Evolutionary conservation across 345 rosid species (phyloP).

Genomic region (Citrus glauca): DNA sequence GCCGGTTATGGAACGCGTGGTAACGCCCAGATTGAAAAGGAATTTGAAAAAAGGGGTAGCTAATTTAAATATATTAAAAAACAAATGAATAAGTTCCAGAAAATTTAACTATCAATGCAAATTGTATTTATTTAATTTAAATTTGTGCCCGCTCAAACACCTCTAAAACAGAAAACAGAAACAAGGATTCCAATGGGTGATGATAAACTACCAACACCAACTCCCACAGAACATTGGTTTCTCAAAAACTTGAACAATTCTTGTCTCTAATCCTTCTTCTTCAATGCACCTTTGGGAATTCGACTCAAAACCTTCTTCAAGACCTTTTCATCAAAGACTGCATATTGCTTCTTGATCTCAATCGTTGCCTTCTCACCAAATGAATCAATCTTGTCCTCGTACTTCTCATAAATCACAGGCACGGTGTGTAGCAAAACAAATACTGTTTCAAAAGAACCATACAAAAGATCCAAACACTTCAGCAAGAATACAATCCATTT

Average conservation of each 20-base stretch:
- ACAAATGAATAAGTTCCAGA: background rate
- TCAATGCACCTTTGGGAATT: constrained; percentile 68
- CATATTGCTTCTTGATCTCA: constrained; percentile 81
- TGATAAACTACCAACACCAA: background rate
- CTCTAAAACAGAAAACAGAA: constrained; percentile 1
- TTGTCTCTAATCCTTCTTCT: constrained; percentile 56
- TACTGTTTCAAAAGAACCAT: constrained; percentile 30
- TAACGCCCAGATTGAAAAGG: no score
- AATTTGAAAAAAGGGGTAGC: no score
- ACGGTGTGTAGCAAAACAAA: constrained; percentile 61
- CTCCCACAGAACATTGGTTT: background rate
- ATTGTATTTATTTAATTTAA: background rate
- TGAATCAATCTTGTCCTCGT: constrained; percentile 77
- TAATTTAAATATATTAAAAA: background rate
- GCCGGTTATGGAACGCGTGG: no score
- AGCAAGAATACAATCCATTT: no score
- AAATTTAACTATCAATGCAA: background rate
- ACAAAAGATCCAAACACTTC: background rate
- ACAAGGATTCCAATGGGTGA: background rate
- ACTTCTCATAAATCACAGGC: constrained; percentile 79
- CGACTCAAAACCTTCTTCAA: constrained; percentile 69
- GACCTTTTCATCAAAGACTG: constrained; percentile 69
- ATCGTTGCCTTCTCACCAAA: constrained; percentile 69
- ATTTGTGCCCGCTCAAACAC: background rate
- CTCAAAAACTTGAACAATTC: background rate